Percentiles rank a stretch among this genome's conserved stretches.
These are phyloP conservation scores for Narthecium ossifragum DNA, from an alignment of 106 monocot genomes.

Conservation along the genomic window DNA sequence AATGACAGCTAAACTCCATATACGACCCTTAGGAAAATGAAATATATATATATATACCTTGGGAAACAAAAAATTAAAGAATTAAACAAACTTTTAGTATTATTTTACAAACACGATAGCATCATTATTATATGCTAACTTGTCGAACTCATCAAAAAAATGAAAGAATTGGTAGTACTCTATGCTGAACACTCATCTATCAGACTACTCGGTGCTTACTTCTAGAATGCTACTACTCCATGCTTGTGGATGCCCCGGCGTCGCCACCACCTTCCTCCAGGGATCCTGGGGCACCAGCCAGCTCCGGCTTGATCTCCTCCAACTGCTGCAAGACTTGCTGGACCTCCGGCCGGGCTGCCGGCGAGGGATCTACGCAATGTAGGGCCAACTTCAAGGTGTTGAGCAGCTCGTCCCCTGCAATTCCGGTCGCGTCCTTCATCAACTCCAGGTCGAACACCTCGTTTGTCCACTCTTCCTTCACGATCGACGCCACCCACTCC, in stretches of 20 bases:
- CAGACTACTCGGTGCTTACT: no score
- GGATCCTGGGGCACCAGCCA: conserved; percentile 5
- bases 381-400: conserved; percentile 82
- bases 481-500: conserved; percentile 80
- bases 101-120: no score
- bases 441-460: conserved; percentile 90
- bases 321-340: conserved; percentile 58
- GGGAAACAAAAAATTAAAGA: no score
- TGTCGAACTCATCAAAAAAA: no score
- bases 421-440: conserved; percentile 43
- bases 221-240: not conserved
- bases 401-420: conserved; percentile 57
- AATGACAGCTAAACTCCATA: no score
- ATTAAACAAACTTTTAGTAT: no score
- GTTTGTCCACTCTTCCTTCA: conserved; percentile 89
- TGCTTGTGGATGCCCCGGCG: not conserved
- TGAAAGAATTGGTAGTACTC: no score
- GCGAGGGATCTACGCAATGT: conserved; percentile 73
- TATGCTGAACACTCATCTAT: no score
- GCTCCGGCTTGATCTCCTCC: conserved; percentile 73
- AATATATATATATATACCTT: no score
- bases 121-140: no score
- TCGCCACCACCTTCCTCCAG: conserved; percentile 6
- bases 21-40: no score
- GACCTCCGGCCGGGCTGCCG: conserved; percentile 59